phyloP scores from a whole-genome alignment of 2,329 filamentous ascomycete species.

The Paraconiothyrium brasiliense region DNA sequence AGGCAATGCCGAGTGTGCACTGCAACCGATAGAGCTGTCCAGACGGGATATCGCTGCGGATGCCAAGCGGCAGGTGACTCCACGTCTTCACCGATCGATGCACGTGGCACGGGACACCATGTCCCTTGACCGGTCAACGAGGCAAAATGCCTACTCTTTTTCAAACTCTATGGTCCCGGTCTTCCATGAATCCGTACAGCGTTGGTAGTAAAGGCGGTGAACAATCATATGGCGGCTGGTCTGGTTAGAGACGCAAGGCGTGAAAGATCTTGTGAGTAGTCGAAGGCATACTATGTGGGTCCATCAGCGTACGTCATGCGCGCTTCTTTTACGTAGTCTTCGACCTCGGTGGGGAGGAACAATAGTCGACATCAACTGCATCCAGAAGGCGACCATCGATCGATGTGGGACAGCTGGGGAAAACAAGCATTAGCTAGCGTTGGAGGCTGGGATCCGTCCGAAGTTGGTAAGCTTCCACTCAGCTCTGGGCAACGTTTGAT shows the following conservation, averaged over 20 bases:
- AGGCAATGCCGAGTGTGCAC: constrained; percentile 2
- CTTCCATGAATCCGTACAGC: not conserved
- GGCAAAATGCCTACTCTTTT: constrained; percentile 8
- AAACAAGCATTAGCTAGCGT: constrained; percentile 7
- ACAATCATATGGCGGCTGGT: not conserved
- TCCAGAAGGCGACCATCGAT: not conserved
- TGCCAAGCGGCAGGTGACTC: constrained; percentile 8
- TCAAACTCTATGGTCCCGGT: not conserved
- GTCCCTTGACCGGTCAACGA: constrained; percentile 16
- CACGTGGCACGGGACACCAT: constrained; percentile 4
- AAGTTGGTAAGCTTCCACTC: not conserved
- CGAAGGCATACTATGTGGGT: not conserved
- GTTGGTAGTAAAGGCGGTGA: constrained; percentile 20
- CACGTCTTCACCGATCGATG: constrained; percentile 17
- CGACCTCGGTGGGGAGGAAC: not conserved
- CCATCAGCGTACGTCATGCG: constrained; percentile 6
- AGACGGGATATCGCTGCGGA: constrained; percentile 2
- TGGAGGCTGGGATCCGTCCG: not conserved
- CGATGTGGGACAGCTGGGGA: constrained; percentile 7
- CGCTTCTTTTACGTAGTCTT: not conserved
- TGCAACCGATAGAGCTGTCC: constrained; percentile 1
- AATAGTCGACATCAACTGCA: not conserved
- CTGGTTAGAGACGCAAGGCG: constrained; percentile 17
- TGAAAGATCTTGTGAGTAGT: not conserved
- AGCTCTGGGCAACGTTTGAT: not conserved